These are phyloP conservation scores for Tolypocladium amazonense DNA, from an alignment of 2,329 filamentous ascomycete genomes.

Conservation along the genomic window DNA sequence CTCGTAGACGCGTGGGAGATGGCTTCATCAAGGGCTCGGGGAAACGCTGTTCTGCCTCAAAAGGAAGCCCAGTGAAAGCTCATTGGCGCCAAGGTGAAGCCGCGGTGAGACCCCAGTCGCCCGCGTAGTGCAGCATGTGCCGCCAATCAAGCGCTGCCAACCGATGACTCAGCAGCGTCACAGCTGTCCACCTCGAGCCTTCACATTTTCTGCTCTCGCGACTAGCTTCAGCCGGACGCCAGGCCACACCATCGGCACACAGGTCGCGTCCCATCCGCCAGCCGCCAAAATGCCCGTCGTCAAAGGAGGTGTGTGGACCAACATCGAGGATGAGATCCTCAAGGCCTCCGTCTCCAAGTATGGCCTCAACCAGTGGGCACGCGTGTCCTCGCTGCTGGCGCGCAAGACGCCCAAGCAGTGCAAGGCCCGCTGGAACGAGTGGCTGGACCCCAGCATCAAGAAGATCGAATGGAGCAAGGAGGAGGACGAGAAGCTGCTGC, in stretches of 20 bases:
- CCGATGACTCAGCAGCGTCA: conserved; percentile 7
- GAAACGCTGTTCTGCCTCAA: background rate
- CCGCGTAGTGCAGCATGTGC: background rate
- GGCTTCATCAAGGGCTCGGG: background rate
- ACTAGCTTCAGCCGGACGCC: background rate
- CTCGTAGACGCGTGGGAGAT: background rate
- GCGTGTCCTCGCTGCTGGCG: conserved; percentile 90
- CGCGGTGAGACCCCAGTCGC: background rate
- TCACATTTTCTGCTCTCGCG: conserved; percentile 16
- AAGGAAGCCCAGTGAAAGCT: background rate
- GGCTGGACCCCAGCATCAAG: conserved; percentile 94
- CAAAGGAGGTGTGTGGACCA: conserved; percentile 66
- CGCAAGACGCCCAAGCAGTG: conserved; percentile 98
- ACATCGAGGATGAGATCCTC: conserved; percentile 88
- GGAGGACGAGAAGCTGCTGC: conserved; percentile 93
- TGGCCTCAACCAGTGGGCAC: conserved; percentile 95
- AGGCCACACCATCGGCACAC: background rate
- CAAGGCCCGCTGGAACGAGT: conserved; percentile 97
- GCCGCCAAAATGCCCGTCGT: conserved; percentile 53
- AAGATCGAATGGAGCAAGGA: conserved; percentile 99
- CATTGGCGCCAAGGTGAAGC: background rate
- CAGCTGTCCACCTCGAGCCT: conserved; percentile 3
- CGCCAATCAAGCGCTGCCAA: background rate
- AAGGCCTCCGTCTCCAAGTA: conserved; percentile 94
- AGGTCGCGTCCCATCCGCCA: conserved; percentile 2